Percentiles rank a stretch among this genome's conserved stretches.
These are phyloP conservation scores for Cyanidioschyzon merolae DNA, from an alignment of 23 red algal genomes.

Conservation along the genomic window DNA sequence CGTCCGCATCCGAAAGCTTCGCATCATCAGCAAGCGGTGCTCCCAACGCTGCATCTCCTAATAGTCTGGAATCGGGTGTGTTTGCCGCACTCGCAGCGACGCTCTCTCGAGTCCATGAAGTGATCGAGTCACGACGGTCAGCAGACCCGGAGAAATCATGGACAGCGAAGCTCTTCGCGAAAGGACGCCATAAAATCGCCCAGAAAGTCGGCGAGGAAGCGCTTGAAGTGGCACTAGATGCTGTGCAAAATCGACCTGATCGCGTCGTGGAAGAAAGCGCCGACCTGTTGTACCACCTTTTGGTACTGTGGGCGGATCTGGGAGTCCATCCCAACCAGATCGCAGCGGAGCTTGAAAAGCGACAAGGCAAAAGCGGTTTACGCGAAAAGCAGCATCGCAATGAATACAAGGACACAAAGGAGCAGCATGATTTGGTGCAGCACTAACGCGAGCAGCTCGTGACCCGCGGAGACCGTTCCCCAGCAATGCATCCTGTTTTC, in stretches of 20 bases:
- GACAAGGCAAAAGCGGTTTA: constrained; percentile 63
- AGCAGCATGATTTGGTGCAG: neutral
- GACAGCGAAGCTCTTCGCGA: constrained; percentile 82
- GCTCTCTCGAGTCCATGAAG: neutral
- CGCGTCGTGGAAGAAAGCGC: constrained; percentile 82
- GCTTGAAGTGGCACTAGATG: constrained; percentile 78
- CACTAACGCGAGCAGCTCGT: neutral
- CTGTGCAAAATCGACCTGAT: constrained; percentile 18
- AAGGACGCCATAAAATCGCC: constrained; percentile 51
- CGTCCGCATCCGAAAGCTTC: neutral
- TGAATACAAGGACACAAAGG: neutral
- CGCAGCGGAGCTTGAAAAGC: constrained; percentile 43
- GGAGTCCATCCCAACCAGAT: constrained; percentile 52
- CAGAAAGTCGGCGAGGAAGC: constrained; percentile 99
- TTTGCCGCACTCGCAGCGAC: constrained; percentile 58
- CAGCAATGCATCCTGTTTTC: no score
- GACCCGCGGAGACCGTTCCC: no score
- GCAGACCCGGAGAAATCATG: constrained; percentile 51
- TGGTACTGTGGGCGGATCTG: constrained; percentile 72
- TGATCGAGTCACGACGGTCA: constrained; percentile 34
- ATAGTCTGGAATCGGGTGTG: constrained; percentile 7
- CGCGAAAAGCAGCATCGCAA: constrained; percentile 46
- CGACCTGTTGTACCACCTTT: constrained; percentile 93
- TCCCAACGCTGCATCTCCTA: neutral
- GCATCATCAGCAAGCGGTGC: neutral